phyloP scores from a whole-genome alignment of 768 basidiomycete species.

The Hydnum rufescens region DNA sequence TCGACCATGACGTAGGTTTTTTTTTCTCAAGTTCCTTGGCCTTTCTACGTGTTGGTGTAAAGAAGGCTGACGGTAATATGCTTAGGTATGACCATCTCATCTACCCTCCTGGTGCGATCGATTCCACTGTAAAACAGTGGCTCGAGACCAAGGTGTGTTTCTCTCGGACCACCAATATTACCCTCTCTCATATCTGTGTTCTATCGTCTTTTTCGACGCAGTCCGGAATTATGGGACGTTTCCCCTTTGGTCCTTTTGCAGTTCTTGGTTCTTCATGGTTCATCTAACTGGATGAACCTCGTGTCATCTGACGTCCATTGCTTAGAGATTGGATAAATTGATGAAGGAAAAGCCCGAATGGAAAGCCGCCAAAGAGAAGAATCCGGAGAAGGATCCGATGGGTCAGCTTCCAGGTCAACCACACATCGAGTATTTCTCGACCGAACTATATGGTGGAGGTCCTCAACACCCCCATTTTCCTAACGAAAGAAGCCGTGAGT shows the following conservation, averaged over 20 bases:
- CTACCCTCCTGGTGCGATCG: background rate
- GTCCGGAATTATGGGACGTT: background rate
- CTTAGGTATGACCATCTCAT: background rate
- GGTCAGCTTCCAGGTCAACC: background rate
- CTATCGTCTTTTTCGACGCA: background rate
- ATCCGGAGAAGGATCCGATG: background rate
- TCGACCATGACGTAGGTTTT: background rate
- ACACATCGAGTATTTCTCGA: background rate
- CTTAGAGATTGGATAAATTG: background rate
- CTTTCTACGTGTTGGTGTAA: background rate
- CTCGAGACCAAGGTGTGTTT: background rate
- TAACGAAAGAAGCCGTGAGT: background rate
- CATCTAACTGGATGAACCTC: too few relatives aligned
- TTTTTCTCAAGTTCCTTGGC: background rate
- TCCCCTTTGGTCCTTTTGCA: background rate
- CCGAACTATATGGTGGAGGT: constrained; percentile 1
- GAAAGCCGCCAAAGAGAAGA: background rate
- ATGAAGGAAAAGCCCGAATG: background rate
- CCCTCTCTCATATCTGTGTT: background rate
- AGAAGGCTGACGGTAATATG: background rate
- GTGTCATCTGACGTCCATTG: too few relatives aligned
- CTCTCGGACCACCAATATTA: background rate
- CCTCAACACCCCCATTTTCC: background rate
- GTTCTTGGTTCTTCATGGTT: background rate
- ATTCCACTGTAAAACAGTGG: background rate